phyloP scores from a whole-genome alignment of 352 stramenopile species.

The Globisporangium splendens region DNA sequence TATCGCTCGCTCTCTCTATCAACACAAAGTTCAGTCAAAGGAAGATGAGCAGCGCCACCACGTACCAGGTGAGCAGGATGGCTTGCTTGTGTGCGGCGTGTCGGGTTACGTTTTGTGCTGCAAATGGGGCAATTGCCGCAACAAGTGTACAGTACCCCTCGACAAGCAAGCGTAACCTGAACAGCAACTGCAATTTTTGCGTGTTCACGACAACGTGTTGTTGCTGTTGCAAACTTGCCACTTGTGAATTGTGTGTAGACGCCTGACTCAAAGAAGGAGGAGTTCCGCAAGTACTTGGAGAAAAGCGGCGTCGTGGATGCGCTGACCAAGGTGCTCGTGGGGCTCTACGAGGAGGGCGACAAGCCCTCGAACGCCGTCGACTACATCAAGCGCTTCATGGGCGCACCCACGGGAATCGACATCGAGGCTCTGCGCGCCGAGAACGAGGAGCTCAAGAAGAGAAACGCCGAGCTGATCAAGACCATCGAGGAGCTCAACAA shows the following conservation, averaged over 20 bases:
- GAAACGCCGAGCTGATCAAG: slow-evolving; percentile 88
- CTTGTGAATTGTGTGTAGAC: slow-evolving; percentile 47
- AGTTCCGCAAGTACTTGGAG: slow-evolving; percentile 98
- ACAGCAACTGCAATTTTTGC: too few relatives aligned
- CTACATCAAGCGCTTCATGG: slow-evolving; percentile 97
- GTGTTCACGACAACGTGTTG: too few relatives aligned
- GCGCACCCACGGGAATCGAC: slow-evolving; percentile 88
- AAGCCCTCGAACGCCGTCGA: slow-evolving; percentile 95
- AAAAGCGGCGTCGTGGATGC: slow-evolving; percentile 96
- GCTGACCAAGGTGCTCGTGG: slow-evolving; percentile 96
- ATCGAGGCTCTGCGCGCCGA: slow-evolving; percentile 85
- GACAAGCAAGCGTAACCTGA: too few relatives aligned
- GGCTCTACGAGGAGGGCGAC: slow-evolving; percentile 95
- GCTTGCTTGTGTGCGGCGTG: neutral
- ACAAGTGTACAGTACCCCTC: too few relatives aligned
- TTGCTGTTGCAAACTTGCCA: too few relatives aligned
- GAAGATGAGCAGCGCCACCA: slow-evolving; percentile 28
- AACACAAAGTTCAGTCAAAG: neutral
- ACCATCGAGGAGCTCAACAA: slow-evolving; percentile 91
- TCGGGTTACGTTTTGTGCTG: too few relatives aligned
- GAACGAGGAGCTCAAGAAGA: slow-evolving; percentile 91
- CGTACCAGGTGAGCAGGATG: slow-evolving; percentile 47
- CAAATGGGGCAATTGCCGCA: too few relatives aligned
- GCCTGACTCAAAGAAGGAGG: slow-evolving; percentile 97
- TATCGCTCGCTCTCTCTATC: neutral